Evolutionary conservation across 2,329 filamentous ascomycete species (phyloP).

Genomic region (Colletotrichum liriopes): DNA sequence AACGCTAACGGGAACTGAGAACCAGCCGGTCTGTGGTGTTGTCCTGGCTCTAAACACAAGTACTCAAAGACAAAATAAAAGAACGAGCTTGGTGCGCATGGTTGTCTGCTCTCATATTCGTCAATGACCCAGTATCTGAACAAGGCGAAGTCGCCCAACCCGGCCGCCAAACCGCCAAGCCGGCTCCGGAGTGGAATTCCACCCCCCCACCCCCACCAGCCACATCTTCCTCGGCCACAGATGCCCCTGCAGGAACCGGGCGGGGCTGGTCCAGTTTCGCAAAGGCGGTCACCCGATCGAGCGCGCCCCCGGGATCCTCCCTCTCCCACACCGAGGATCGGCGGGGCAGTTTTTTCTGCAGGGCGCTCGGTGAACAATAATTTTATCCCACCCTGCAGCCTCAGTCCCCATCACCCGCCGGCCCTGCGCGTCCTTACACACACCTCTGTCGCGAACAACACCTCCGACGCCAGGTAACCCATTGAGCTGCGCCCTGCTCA

Average conservation of each 20-base stretch:
- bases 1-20: too few relatives aligned
- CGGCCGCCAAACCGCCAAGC: constrained; percentile 4
- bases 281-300: constrained; percentile 34
- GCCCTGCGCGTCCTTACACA: background rate
- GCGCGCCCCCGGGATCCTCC: background rate
- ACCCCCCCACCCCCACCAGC: background rate
- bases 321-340: constrained; percentile 31
- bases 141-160: background rate
- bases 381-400: constrained; percentile 38
- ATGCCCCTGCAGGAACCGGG: background rate
- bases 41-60: too few relatives aligned
- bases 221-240: background rate
- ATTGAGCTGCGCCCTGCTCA: constrained; percentile 20
- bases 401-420: constrained; percentile 6
- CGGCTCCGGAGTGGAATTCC: constrained; percentile 10
- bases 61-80: too few relatives aligned
- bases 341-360: constrained; percentile 35
- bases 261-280: background rate
- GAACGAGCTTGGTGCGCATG: too few relatives aligned
- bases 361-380: constrained; percentile 41
- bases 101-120: too few relatives aligned
- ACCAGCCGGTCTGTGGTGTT: too few relatives aligned
- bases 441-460: background rate
- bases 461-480: background rate
- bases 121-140: background rate